Conservation (phyloP, 2,329 filamentous ascomycete genomes). For the Microsporum canis region DNA sequence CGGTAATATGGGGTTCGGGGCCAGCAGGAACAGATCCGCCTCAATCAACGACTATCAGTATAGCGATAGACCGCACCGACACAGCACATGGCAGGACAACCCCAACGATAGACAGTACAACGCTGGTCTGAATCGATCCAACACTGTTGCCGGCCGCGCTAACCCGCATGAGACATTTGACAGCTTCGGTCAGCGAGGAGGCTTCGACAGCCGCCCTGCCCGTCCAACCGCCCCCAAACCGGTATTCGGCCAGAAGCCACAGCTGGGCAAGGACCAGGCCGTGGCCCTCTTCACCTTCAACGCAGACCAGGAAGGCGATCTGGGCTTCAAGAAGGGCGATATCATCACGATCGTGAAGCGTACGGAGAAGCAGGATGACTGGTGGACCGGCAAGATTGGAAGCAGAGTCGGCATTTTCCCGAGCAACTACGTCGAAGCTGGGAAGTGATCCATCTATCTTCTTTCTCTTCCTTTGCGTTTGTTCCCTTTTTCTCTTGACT, state of each 20-base stretch:
- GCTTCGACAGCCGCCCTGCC: conserved; percentile 53
- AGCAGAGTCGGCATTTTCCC: conserved; percentile 84
- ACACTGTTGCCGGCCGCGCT: conserved; percentile 21
- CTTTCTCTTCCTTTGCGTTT: neutral
- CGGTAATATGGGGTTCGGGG: conserved; percentile 64
- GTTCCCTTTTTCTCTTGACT: neutral
- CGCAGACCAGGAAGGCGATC: conserved; percentile 78
- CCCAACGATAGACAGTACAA: conserved; percentile 33
- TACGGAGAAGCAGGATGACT: conserved; percentile 87
- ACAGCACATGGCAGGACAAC: conserved; percentile 41
- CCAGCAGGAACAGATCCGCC: conserved; percentile 42
- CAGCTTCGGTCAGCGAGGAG: conserved; percentile 19
- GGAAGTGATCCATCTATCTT: conserved; percentile 14
- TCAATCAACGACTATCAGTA: conserved; percentile 45
- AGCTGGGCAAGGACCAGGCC: conserved; percentile 56
- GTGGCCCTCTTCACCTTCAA: conserved; percentile 91
- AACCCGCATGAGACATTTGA: conserved; percentile 26
- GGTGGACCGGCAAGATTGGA: conserved; percentile 93
- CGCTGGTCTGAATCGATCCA: conserved; percentile 24
- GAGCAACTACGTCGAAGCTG: conserved; percentile 26
- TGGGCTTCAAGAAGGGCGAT: conserved; percentile 96
- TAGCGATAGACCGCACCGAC: conserved; percentile 39
- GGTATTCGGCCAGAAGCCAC: conserved; percentile 49
- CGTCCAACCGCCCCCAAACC: conserved; percentile 84
- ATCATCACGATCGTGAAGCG: conserved; percentile 89